Evolutionary conservation across 768 basidiomycete genomes (phyloP).

Genomic region (Termitomyces eurrhizus): DNA sequence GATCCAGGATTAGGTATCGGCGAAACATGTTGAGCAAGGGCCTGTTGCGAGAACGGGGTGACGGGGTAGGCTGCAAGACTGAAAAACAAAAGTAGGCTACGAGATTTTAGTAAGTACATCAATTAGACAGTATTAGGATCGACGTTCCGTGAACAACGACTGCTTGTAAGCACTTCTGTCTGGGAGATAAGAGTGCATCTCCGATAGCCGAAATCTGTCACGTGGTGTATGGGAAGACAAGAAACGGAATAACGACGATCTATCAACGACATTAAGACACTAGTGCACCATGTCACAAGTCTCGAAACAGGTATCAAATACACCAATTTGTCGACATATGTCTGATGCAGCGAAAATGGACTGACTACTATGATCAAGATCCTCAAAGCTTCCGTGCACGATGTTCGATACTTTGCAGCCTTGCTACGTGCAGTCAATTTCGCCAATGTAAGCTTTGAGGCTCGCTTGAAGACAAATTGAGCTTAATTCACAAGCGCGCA

Average conservation of each 20-base stretch:
- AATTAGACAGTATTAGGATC: slow-evolving; percentile 33
- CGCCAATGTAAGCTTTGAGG: slow-evolving; percentile 53
- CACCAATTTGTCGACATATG: not conserved
- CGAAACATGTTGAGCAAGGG: slow-evolving; percentile 5
- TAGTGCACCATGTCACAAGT: not conserved
- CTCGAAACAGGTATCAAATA: not conserved
- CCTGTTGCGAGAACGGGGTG: too few relatives aligned
- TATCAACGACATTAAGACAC: not conserved
- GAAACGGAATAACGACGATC: too few relatives aligned
- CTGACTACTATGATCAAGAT: slow-evolving; percentile 28
- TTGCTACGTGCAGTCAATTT: slow-evolving; percentile 83
- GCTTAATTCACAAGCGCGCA: slow-evolving; percentile 50
- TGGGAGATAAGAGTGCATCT: slow-evolving; percentile 9
- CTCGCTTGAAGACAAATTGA: not conserved
- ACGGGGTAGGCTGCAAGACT: too few relatives aligned
- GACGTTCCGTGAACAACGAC: slow-evolving; percentile 93
- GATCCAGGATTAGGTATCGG: slow-evolving; percentile 84
- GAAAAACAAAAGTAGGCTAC: too few relatives aligned
- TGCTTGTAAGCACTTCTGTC: slow-evolving; percentile 96
- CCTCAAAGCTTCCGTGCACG: slow-evolving; percentile 69
- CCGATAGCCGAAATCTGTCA: not conserved
- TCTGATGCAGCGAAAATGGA: not conserved
- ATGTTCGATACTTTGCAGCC: slow-evolving; percentile 76
- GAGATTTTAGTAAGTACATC: too few relatives aligned
- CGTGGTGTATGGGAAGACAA: too few relatives aligned